Base-by-base conservation (phyloP, 2,329 filamentous ascomycete species). In the Didymellaceae sp. region DNA sequence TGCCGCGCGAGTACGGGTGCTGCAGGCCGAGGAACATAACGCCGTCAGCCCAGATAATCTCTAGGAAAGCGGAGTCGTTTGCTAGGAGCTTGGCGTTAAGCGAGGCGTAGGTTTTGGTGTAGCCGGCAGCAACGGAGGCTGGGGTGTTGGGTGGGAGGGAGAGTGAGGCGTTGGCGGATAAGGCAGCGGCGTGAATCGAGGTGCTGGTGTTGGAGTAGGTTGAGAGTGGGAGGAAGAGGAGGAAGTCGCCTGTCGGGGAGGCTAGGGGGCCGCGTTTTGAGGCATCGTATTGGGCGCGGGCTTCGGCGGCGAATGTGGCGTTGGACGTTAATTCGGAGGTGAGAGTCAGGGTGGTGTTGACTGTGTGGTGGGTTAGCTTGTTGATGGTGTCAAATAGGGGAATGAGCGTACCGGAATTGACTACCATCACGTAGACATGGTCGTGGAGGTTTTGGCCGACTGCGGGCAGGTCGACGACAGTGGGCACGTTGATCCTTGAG, bases 361-460 rank as follows among this genome's bases (percentile, higher is more conserved):
- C 39, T 56, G 16, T 5, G 17, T 6, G 28, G 6, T n/a, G 17
- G n/a, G 26, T 54, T 16, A 57, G 40, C 6, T 34, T 4, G 9
- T 18, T 3, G 4, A 10, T 6, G 5, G 16, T 2, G 6, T 21
- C 22, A 8, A n/a, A n/a, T n/a, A n/a, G n/a, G n/a, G 1, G 16
- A 26, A 5, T 28, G 11, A 22, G 34, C 57, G 30, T 47, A 60
- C 57, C 2, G 2, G 32, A 31, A 14, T 65, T 60, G 10, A 62
- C 43, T 2, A 62, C 52, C 2, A 30, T 14, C 11, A 54, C 16
- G 6, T 17, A 42, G 11, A 59, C 38, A 16, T 66, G 63, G 25
- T 66, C 63, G 40, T 66, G 63, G 5, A 66, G 34, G 13, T 59
- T 64, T 21, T 63, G 52, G 14, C 63, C 63, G n/a, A 66, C 62